phyloP scores from a whole-genome alignment of 148 eudicot species.

The Gaultheria prostrata region DNA sequence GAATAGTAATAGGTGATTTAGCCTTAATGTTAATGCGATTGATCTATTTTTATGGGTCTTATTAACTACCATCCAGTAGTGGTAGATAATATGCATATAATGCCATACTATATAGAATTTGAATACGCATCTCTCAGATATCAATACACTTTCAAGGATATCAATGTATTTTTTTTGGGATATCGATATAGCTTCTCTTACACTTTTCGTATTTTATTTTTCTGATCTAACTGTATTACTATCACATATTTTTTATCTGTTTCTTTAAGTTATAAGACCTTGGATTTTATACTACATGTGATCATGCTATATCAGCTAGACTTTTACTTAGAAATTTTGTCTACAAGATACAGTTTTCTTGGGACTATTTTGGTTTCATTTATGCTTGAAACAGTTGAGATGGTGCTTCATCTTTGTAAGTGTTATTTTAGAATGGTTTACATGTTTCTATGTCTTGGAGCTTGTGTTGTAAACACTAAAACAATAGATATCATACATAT shows the following conservation, averaged over 20 bases:
- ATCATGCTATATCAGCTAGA: neutral
- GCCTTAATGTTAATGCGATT: neutral
- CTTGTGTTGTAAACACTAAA: neutral
- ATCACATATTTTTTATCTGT: neutral
- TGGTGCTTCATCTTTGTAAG: neutral
- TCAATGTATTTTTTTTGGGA: too few species aligned
- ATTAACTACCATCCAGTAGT: too few species aligned
- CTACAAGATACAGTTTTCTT: neutral
- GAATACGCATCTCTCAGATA: too few species aligned
- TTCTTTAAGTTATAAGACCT: neutral
- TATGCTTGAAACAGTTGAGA: neutral
- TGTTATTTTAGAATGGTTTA: neutral
- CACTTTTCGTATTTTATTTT: neutral
- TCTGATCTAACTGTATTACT: neutral
- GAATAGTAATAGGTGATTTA: neutral
- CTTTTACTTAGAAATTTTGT: neutral
- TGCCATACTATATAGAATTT: too few species aligned
- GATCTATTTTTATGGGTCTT: too few species aligned
- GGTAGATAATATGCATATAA: too few species aligned
- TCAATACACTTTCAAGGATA: too few species aligned
- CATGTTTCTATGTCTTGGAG: neutral
- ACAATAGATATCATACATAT: neutral
- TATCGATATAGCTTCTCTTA: too few species aligned
- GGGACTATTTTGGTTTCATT: neutral
- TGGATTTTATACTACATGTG: neutral